Conservation (phyloP, 257 asterid genomes). For the Penstemon eatonii region DNA sequence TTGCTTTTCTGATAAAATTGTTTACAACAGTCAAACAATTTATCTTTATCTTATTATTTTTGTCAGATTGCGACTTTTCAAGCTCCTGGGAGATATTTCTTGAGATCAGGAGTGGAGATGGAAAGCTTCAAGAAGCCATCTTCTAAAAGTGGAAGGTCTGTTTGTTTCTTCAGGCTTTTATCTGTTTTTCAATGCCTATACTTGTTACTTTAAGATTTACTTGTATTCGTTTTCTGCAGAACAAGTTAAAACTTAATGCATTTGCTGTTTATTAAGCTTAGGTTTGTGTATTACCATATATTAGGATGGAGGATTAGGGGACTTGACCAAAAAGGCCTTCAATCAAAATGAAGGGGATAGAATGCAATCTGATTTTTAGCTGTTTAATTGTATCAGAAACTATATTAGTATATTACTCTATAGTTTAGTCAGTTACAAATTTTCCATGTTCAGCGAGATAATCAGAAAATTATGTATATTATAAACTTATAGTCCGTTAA, state of each 20-base stretch:
- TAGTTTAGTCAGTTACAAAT: no score
- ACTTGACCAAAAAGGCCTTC: background rate
- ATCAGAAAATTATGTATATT: conserved; percentile 1
- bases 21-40: conserved; percentile 18
- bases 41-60: conserved; percentile 27
- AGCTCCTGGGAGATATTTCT: conserved; percentile 84
- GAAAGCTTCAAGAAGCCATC: conserved; percentile 60
- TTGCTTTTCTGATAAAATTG: conserved; percentile 20
- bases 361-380: no score
- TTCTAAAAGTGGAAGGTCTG: conserved; percentile 71
- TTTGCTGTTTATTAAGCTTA: background rate
- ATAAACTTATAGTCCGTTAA: background rate
- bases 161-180: conserved; percentile 22
- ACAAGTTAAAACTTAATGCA: background rate
- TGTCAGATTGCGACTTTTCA: conserved; percentile 69
- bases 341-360: background rate
- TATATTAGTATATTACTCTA: no score
- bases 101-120: conserved; percentile 68
- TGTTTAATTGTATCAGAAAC: no score
- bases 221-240: background rate
- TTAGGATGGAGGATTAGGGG: conserved; percentile 15
- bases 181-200: conserved; percentile 1
- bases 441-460: conserved; percentile 13
- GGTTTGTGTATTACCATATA: conserved; percentile 7
- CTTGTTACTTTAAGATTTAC: conserved; percentile 16